Evolutionary conservation across 2,329 filamentous ascomycete species (phyloP).

Genomic region (Calonectria fujianensis): DNA sequence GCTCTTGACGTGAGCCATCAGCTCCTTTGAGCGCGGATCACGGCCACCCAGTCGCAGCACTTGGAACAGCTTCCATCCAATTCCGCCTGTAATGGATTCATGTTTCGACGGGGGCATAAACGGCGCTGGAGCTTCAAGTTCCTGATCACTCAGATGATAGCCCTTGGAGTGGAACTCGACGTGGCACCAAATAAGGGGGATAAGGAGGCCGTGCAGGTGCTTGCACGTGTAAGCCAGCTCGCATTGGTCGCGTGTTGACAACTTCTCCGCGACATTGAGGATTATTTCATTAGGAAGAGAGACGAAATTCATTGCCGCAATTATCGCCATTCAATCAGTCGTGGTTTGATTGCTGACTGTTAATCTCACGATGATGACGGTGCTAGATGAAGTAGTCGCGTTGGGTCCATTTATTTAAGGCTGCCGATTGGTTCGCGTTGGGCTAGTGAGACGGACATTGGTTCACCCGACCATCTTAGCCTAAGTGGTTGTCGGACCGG

Average conservation of each 20-base stretch:
- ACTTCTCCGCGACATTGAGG: neutral
- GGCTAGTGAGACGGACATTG: neutral
- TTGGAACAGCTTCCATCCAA: neutral
- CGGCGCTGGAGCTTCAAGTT: neutral
- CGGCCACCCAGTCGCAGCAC: neutral
- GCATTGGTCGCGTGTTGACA: neutral
- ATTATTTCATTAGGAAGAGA: neutral
- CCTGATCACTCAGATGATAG: neutral
- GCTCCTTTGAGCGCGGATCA: neutral
- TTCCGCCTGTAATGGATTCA: neutral
- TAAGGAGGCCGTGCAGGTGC: neutral
- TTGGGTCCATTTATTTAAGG: neutral
- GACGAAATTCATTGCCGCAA: neutral
- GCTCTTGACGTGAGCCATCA: neutral
- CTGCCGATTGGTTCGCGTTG: neutral
- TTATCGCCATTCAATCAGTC: neutral
- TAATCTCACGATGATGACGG: neutral
- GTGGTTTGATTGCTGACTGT: neutral
- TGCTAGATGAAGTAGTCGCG: neutral
- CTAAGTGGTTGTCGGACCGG: neutral
- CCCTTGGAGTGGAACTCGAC: neutral
- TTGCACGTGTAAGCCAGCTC: conserved; percentile 5
- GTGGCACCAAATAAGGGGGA: conserved; percentile 11
- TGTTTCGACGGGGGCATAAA: neutral
- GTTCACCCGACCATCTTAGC: neutral